Base-by-base conservation (phyloP, 2,329 filamentous ascomycete genomes). In the Knoxdaviesia capensis region DNA sequence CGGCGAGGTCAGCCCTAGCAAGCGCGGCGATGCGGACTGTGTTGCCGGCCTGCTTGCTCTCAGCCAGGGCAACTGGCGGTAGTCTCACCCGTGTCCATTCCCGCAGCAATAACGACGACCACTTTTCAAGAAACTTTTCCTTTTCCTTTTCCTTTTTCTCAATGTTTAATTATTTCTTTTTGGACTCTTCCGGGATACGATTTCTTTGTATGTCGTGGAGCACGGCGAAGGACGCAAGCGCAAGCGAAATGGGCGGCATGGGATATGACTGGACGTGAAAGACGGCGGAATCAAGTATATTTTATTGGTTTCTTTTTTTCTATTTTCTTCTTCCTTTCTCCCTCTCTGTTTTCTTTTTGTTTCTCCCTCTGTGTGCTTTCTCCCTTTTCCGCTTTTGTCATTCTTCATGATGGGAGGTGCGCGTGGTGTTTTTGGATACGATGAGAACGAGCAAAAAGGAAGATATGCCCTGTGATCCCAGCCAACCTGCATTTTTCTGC, bases 1-100 rank as follows among this genome's bases (percentile, higher is more conserved):
- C 33, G 67, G 67, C 40, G 69, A 71, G 32, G 66, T 74, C 47
- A 74, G 72, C 53, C 77, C 74, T 6, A 77, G 77, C 54, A 84
- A 85, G 59, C 77, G 75, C 55, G 73, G 77, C 44, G 88, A 94
- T 54, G 67, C 93, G 56, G 85, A 92, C 54, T 92, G 85, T 53
- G 79, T 94, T 39, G 84, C 88, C 43, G 85, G 85, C n/a, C 60
- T 96, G 48, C 58, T 94, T 47, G 88, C 83, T 41, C 66, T 96
- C 38, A 92, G 85, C 52, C 83, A 93, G 60, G 88, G 87, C n/a
- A 84, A 84, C 53, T 94, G 87, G 86, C 41, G 42, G 41, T 48
- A 38, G 34, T 39, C 34, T 41, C 33, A 37, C 31, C 38, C 11
- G 34, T 35, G 34, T 35, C 20, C 20, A 20, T 20, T 20, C 20